Evolutionary conservation across 1,139 yeast species (phyloP).

Genomic region (Geotrichum carabidarum): DNA sequence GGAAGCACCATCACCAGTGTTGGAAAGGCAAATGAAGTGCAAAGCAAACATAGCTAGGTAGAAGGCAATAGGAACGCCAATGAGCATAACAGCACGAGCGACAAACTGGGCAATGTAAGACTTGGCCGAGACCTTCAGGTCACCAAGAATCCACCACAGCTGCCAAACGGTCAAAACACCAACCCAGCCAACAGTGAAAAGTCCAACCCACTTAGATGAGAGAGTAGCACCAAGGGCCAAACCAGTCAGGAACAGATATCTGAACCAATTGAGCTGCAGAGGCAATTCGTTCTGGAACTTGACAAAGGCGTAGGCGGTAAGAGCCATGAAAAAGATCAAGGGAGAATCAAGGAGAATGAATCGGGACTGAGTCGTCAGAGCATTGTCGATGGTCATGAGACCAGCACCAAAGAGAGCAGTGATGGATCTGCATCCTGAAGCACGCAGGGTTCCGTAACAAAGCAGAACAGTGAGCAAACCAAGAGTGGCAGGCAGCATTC

Average conservation of each 20-base stretch:
- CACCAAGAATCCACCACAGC: conserved; percentile 86
- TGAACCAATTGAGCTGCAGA: conserved; percentile 65
- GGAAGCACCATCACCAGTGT: conserved; percentile 83
- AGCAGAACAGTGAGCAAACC: conserved; percentile 78
- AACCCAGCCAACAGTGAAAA: conserved; percentile 90
- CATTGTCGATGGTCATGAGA: conserved; percentile 73
- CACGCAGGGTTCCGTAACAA: conserved; percentile 73
- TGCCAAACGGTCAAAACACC: conserved; percentile 71
- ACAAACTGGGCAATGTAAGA: conserved; percentile 51
- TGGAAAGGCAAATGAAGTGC: conserved; percentile 66
- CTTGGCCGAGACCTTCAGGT: conserved; percentile 55
- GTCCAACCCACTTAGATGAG: conserved; percentile 94
- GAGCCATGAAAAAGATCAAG: conserved; percentile 82
- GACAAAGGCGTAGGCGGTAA: conserved; percentile 73
- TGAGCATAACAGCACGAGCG: conserved; percentile 53
- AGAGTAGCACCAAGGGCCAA: conserved; percentile 81
- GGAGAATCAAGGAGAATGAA: conserved; percentile 90
- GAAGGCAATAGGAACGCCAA: conserved; percentile 64
- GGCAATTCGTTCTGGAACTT: conserved; percentile 76
- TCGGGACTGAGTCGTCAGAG: conserved; percentile 83
- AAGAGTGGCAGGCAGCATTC: conserved; percentile 74
- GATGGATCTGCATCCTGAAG: conserved; percentile 79
- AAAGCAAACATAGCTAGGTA: conserved; percentile 71
- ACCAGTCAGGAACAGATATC: conserved; percentile 67
- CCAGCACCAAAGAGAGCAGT: conserved; percentile 65